Base-by-base conservation (phyloP, 805 yeast species). In the Ogataea methylovora region DNA sequence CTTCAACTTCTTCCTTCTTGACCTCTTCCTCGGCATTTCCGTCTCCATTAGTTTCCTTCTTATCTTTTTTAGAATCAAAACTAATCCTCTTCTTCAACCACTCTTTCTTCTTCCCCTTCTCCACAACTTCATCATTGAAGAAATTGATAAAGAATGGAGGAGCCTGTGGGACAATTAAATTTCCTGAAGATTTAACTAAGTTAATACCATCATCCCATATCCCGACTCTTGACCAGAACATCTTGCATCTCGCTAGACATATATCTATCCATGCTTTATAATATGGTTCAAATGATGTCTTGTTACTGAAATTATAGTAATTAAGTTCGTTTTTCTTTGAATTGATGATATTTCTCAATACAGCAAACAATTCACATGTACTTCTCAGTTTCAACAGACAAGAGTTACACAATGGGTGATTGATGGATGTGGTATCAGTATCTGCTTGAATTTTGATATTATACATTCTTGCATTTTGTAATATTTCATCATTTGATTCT, bases 161-260 rank as follows among this genome's bases (percentile, higher is more conserved):
- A n/a, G n/a, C n/a, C n/a, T n/a, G n/a, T n/a, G n/a, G n/a, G n/a
- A n/a, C n/a, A n/a, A n/a, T n/a, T n/a, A n/a, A n/a, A n/a, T n/a
- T n/a, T n/a, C n/a, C n/a, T n/a, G n/a, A n/a, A n/a, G n/a, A n/a
- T n/a, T n/a, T n/a, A n/a, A 4, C 20, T 18, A 9, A 10, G 8
- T 17, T 17, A 36, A 52, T 59, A 6, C 34, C 34, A 12, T 54
- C 57, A 38, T 79, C 84, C 88, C 90, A 83, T 21, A 78, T 68
- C 5, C 97, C 97, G 16, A 80, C 56, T 42, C 85, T 76, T 8
- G 94, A 67, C 90, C 94, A 90, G 58, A 81, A 84, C 43, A 88
- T 65, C 50, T 81, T 79, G 27, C 74, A 72, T 35, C 95, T 71
- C 15, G 85, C 64, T 46, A 77, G 70, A 25, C 72, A 60, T 24